phyloP scores from a whole-genome alignment of 225 moss, liverwort and hornwort genomes.

The Lunularia cruciata region DNA sequence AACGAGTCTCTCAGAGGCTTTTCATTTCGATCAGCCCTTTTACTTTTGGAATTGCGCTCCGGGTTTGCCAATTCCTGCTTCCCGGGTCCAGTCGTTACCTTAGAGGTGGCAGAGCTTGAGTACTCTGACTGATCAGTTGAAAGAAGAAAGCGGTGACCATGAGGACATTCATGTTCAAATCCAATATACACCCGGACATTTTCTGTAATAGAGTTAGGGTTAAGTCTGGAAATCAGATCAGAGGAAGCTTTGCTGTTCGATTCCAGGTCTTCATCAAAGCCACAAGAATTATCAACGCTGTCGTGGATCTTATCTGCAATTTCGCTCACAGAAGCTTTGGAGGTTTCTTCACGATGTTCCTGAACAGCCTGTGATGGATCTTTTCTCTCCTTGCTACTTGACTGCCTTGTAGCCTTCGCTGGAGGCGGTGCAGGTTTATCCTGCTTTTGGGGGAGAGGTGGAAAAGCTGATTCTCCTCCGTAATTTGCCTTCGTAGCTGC shows the following conservation, averaged over 20 bases:
- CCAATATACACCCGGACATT: conserved; percentile 68
- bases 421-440: conserved; percentile 48
- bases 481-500: conserved; percentile 57
- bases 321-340: conserved; percentile 27
- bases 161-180: conserved; percentile 97
- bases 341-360: conserved; percentile 38
- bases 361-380: conserved; percentile 24
- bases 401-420: conserved; percentile 47
- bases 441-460: conserved; percentile 74
- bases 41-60: conserved; percentile 19
- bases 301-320: conserved; percentile 32
- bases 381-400: conserved; percentile 44
- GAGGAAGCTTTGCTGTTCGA: not conserved
- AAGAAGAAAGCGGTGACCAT: conserved; percentile 86
- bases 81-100: conserved; percentile 11
- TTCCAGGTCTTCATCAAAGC: conserved; percentile 43
- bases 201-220: conserved; percentile 37
- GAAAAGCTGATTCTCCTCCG: conserved; percentile 89
- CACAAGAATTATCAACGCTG: conserved; percentile 40
- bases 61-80: conserved; percentile 26
- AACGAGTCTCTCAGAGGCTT: conserved; percentile 4
- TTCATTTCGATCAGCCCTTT: conserved; percentile 27
- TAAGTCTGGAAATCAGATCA: conserved; percentile 9
- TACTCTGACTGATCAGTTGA: conserved; percentile 54
- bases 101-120: conserved; percentile 43